These are phyloP conservation scores for Trichaptum fuscoviolaceum DNA, from an alignment of 768 basidiomycete genomes.

Conservation along the genomic window DNA sequence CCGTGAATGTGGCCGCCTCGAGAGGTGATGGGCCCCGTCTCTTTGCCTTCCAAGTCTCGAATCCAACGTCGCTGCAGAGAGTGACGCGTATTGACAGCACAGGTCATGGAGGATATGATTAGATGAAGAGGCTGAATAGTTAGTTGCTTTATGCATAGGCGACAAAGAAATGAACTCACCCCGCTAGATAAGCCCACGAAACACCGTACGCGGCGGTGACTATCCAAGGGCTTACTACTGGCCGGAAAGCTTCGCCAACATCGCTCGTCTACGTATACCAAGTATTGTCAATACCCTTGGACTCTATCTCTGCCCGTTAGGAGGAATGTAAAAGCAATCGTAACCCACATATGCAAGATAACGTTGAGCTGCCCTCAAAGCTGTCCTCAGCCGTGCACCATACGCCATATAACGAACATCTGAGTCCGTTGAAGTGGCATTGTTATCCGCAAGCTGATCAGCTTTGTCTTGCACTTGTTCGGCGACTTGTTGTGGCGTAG, in stretches of 20 bases:
- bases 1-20: constrained; percentile 66
- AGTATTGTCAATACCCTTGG: not conserved
- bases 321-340: not conserved
- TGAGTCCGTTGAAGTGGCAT: constrained; percentile 64
- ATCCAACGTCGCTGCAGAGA: constrained; percentile 55
- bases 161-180: constrained; percentile 28
- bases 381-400: constrained; percentile 71
- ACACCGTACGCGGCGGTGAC: constrained; percentile 78
- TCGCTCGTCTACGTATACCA: constrained; percentile 57
- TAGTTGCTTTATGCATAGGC: not conserved
- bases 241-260: constrained; percentile 78
- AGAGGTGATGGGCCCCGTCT: constrained; percentile 58
- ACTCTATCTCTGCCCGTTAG: not conserved
- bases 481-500: constrained; percentile 16
- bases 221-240: constrained; percentile 64
- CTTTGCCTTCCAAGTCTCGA: constrained; percentile 77
- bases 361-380: constrained; percentile 59
- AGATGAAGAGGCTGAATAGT: not conserved
- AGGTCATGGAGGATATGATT: not conserved
- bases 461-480: constrained; percentile 42
- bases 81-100: not conserved
- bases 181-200: constrained; percentile 75
- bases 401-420: constrained; percentile 72
- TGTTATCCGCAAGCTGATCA: constrained; percentile 52
- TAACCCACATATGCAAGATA: constrained; percentile 72